Conservation (phyloP, 2,329 filamentous ascomycete genomes). For the Aureobasidium sp. region DNA sequence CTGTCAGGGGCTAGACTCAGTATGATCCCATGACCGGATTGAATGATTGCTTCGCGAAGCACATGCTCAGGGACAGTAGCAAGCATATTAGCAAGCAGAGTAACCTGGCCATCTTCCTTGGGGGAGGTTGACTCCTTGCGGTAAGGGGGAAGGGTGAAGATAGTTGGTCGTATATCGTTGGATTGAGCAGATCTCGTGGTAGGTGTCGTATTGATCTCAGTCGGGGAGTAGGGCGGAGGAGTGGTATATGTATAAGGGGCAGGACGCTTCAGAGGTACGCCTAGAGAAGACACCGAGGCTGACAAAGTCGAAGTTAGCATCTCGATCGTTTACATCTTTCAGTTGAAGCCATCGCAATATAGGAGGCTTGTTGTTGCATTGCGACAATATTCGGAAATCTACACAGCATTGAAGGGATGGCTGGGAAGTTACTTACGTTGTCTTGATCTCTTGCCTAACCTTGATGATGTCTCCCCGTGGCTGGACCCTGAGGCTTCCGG, state of each 20-base stretch:
- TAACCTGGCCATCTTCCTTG: background rate
- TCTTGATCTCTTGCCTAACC: background rate
- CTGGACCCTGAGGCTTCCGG: background rate
- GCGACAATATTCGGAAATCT: background rate
- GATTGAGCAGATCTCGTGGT: background rate
- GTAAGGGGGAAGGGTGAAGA: background rate
- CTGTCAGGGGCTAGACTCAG: background rate
- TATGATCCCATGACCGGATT: background rate
- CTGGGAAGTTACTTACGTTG: background rate
- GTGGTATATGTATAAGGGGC: background rate
- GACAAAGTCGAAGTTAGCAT: background rate
- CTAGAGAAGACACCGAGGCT: background rate
- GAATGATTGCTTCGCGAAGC: background rate
- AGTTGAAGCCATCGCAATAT: background rate
- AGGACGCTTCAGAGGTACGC: background rate
- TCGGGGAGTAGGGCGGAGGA: background rate
- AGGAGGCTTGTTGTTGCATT: background rate
- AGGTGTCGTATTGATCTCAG: background rate
- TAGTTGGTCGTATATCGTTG: background rate
- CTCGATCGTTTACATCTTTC: background rate
- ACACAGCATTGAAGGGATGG: background rate
- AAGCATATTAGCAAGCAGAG: slow-evolving; percentile 4
- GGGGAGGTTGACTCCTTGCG: background rate
- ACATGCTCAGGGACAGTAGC: background rate
- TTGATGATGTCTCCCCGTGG: background rate